phyloP scores from a whole-genome alignment of 2,329 filamentous ascomycete species.

The Xylariaceae sp. region DNA sequence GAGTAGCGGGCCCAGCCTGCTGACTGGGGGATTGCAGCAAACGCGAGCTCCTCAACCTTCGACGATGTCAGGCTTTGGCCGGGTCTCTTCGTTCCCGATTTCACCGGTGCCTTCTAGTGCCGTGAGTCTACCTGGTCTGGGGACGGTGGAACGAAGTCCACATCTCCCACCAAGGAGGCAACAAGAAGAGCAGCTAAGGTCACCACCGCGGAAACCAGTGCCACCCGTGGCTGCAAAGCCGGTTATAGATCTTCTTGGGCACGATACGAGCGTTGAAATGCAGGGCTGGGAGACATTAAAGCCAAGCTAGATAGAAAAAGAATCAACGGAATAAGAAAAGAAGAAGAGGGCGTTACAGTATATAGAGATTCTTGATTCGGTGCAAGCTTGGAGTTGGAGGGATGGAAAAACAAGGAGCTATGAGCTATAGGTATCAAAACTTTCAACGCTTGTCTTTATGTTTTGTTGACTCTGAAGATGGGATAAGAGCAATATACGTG shows the following conservation, averaged over 20 bases:
- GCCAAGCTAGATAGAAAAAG: constrained; percentile 32
- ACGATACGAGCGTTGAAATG: constrained; percentile 41
- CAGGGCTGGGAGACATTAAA: constrained; percentile 53
- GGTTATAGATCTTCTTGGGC: constrained; percentile 42
- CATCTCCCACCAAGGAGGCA: constrained; percentile 24
- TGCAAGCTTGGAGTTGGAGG: not conserved
- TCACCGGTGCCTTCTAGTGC: constrained; percentile 14
- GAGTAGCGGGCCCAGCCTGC: constrained; percentile 18
- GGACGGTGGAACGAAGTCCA: constrained; percentile 26
- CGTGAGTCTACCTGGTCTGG: constrained; percentile 26
- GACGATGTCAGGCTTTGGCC: constrained; percentile 2
- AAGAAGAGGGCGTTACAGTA: not conserved
- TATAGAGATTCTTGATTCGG: not conserved
- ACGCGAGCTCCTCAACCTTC: constrained; percentile 8
- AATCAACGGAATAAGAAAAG: not conserved
- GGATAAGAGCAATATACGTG: no score
- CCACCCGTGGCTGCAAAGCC: constrained; percentile 25
- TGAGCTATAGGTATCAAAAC: no score
- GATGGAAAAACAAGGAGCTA: no score
- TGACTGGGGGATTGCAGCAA: constrained; percentile 29
- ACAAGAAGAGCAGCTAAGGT: constrained; percentile 7
- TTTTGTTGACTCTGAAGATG: no score
- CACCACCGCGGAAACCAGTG: constrained; percentile 29
- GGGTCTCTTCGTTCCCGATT: constrained; percentile 8
- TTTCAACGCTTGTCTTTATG: no score